phyloP scores from a whole-genome alignment of 148 eudicot species.

The Selenicereus undatus region DNA sequence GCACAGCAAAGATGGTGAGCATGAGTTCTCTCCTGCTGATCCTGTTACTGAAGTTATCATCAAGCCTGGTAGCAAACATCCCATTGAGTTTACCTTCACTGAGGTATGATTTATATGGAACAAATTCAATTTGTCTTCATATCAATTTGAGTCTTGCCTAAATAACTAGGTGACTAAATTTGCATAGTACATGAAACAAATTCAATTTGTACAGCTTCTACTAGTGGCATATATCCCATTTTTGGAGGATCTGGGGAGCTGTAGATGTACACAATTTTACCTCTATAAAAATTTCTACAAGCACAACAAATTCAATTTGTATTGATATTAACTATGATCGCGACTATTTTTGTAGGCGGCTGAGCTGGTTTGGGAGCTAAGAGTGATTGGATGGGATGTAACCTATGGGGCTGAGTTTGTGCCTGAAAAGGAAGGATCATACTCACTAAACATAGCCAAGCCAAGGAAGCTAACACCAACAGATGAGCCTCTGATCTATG shows the following conservation, averaged over 20 bases:
- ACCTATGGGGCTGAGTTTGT: constrained; percentile 45
- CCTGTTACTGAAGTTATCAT: constrained; percentile 52
- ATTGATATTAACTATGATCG: neutral
- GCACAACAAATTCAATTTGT: neutral
- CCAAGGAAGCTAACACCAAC: constrained; percentile 41
- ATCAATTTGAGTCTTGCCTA: neutral
- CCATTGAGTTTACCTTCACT: constrained; percentile 46
- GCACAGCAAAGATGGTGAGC: constrained; percentile 57
- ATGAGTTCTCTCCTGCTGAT: constrained; percentile 53
- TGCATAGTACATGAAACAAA: too few relatives aligned
- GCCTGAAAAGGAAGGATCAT: constrained; percentile 46
- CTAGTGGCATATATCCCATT: too few relatives aligned
- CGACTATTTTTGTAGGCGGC: constrained; percentile 26
- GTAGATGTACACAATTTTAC: too few relatives aligned
- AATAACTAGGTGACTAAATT: too few relatives aligned
- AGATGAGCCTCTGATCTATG: constrained; percentile 40
- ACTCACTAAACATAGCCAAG: constrained; percentile 47
- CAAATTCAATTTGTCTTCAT: neutral
- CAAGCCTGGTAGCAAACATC: constrained; percentile 56
- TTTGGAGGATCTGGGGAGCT: too few relatives aligned
- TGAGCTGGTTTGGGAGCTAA: constrained; percentile 47
- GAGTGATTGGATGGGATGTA: constrained; percentile 65
- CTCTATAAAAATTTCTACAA: too few relatives aligned
- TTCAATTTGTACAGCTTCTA: too few relatives aligned
- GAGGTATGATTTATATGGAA: constrained; percentile 36